Percentiles rank a stretch among this genome's conserved stretches.
Conservation (phyloP, 495 filamentous ascomycete genomes). For the Penicillium odoratum region DNA sequence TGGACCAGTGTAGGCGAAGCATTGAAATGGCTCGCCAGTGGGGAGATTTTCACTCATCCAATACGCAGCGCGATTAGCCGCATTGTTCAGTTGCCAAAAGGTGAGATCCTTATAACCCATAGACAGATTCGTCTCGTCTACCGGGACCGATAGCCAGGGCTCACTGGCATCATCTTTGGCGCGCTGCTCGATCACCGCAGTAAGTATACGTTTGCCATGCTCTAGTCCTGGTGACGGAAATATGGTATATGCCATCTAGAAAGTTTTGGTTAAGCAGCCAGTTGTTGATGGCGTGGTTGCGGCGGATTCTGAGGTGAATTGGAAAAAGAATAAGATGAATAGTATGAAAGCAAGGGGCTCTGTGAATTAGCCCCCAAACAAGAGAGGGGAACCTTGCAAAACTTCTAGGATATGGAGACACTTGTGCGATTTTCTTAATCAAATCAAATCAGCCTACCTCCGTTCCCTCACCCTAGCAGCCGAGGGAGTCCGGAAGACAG, state of each 20-base stretch:
- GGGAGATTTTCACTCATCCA: constrained; percentile 21
- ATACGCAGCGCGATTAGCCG: constrained; percentile 21
- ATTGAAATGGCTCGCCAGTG: constrained; percentile 16
- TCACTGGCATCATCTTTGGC: constrained; percentile 7
- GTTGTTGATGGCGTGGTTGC: neutral
- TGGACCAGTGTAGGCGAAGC: constrained; percentile 26
- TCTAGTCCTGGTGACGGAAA: constrained; percentile 14
- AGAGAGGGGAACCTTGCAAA: neutral
- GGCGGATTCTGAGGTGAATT: neutral
- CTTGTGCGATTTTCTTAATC: neutral
- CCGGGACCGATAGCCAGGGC: constrained; percentile 18
- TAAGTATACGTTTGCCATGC: constrained; percentile 14
- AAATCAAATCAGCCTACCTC: no score
- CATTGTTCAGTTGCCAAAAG: constrained; percentile 21
- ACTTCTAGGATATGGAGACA: neutral
- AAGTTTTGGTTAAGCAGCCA: neutral
- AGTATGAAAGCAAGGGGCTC: neutral
- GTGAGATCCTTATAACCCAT: constrained; percentile 21
- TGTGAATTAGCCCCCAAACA: neutral
- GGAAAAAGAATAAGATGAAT: neutral
- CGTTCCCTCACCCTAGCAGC: no score
- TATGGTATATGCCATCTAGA: neutral
- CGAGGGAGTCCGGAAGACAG: no score
- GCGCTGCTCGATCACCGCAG: constrained; percentile 14
- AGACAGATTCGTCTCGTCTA: constrained; percentile 17